These are phyloP conservation scores for Leucocoprinus birnbaumii DNA, from an alignment of 768 basidiomycete species.

Conservation along the genomic window DNA sequence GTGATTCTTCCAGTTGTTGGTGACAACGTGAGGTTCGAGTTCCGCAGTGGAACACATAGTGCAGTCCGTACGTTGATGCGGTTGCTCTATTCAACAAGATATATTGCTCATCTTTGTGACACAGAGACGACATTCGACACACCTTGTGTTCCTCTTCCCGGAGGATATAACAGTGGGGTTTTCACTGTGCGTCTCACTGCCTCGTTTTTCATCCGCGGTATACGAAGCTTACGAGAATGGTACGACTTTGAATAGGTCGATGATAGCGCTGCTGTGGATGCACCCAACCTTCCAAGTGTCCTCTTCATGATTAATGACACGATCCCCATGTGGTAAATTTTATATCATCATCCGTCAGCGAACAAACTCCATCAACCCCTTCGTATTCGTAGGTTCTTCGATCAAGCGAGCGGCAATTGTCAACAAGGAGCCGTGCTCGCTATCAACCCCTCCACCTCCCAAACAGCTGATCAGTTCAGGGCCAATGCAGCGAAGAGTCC, in stretches of 20 bases:
- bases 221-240: not conserved
- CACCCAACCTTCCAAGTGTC: slow-evolving; percentile 29
- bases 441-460: slow-evolving; percentile 29
- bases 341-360: not conserved
- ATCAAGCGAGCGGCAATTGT: slow-evolving; percentile 36
- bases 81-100: too few relatives aligned
- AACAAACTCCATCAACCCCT: not conserved
- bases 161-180: slow-evolving; percentile 32
- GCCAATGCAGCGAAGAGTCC: slow-evolving; percentile 32
- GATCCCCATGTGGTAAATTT: slow-evolving; percentile 29
- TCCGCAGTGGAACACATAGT: slow-evolving; percentile 36
- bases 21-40: slow-evolving; percentile 34
- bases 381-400: slow-evolving; percentile 33
- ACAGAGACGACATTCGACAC: slow-evolving; percentile 34
- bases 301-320: slow-evolving; percentile 30
- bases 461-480: slow-evolving; percentile 31
- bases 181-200: slow-evolving; percentile 22
- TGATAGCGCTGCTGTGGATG: slow-evolving; percentile 26
- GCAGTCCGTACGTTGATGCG: slow-evolving; percentile 31
- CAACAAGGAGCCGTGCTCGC: slow-evolving; percentile 34
- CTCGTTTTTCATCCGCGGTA: not conserved
- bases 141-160: slow-evolving; percentile 30
- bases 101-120: not conserved
- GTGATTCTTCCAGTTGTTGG: slow-evolving; percentile 31
- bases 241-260: not conserved